These are phyloP conservation scores for Beta macrorhiza DNA, from an alignment of 179 eudicot species.

Conservation along the genomic window DNA sequence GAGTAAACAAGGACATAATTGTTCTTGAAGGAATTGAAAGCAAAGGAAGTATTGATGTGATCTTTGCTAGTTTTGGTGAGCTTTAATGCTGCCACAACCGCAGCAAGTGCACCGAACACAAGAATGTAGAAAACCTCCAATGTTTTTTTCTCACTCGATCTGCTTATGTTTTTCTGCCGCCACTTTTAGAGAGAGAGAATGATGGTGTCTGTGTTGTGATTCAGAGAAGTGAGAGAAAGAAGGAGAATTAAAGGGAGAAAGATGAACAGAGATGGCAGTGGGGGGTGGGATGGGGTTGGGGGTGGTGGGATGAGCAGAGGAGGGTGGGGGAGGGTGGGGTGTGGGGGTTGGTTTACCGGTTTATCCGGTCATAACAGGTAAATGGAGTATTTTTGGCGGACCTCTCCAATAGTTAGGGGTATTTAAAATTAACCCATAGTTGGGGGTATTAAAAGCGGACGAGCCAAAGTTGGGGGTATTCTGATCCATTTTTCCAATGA, in stretches of 20 bases:
- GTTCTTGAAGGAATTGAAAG: constrained; percentile 73
- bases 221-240: not conserved
- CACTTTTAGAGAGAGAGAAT: not conserved
- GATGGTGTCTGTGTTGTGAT: not conserved
- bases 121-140: constrained; percentile 73
- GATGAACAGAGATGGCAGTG: not conserved
- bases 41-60: constrained; percentile 63
- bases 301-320: too few relatives aligned
- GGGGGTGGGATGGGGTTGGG: too few relatives aligned
- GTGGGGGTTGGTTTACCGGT: too few relatives aligned
- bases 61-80: constrained; percentile 73
- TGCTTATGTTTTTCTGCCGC: not conserved
- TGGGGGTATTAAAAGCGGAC: too few relatives aligned
- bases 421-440: too few relatives aligned
- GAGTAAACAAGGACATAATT: constrained; percentile 81
- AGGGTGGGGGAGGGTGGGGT: too few relatives aligned
- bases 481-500: too few relatives aligned
- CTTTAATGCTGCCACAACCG: constrained; percentile 66
- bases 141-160: constrained; percentile 16
- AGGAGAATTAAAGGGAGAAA: not conserved
- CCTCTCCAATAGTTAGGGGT: too few relatives aligned
- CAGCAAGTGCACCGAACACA: constrained; percentile 59
- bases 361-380: too few relatives aligned
- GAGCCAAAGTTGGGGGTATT: too few relatives aligned
- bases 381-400: too few relatives aligned